Evolutionary conservation across 805 yeast species (phyloP).

Genomic region (Clavispora fructus): DNA sequence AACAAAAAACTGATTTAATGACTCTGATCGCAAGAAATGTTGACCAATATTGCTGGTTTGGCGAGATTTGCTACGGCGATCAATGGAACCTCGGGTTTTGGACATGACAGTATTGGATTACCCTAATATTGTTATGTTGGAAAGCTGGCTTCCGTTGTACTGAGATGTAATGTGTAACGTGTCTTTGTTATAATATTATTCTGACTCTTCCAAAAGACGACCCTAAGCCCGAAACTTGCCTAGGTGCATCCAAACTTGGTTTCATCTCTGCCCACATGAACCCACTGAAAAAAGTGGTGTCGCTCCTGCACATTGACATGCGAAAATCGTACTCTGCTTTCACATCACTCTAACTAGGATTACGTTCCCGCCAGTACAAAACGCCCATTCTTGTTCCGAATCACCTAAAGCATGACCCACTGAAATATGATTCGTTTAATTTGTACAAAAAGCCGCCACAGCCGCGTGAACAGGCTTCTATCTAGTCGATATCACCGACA

Average conservation of each 20-base stretch:
- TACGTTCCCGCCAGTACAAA: neutral
- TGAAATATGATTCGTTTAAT: neutral
- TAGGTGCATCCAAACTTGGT: neutral
- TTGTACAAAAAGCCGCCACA: neutral
- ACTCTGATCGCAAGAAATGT: conserved; percentile 32
- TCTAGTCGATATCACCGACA: neutral
- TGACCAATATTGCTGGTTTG: neutral
- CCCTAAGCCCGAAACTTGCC: too few species aligned
- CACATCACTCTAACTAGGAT: neutral
- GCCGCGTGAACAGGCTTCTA: neutral
- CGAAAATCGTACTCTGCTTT: neutral
- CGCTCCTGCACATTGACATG: neutral
- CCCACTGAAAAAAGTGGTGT: neutral
- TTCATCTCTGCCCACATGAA: neutral
- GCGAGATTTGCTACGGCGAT: neutral
- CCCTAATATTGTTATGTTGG: neutral
- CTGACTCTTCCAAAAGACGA: too few species aligned
- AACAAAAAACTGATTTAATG: conserved; percentile 42
- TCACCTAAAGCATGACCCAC: neutral
- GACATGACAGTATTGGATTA: neutral
- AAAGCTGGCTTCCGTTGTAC: neutral
- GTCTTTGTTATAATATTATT: too few species aligned
- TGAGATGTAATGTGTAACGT: too few species aligned
- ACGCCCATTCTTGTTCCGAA: neutral
- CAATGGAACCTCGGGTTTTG: neutral